These are phyloP conservation scores for Colletotrichum noveboracense DNA, from an alignment of 2,329 filamentous ascomycete species.

Conservation along the genomic window DNA sequence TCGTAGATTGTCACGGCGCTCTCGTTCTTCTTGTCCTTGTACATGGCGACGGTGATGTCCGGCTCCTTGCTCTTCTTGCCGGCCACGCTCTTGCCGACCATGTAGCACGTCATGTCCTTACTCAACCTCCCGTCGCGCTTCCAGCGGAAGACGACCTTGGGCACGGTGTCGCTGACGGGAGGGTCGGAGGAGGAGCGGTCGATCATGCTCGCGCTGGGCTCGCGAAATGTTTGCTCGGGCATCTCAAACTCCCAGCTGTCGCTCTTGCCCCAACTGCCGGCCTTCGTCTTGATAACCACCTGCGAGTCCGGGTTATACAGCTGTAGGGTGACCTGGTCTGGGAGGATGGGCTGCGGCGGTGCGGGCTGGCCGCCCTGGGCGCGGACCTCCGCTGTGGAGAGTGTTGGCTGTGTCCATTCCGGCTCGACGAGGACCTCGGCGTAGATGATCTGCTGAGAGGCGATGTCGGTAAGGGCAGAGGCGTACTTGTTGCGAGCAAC, in stretches of 20 bases:
- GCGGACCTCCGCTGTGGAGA: constrained; percentile 82
- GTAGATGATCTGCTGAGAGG: constrained; percentile 81
- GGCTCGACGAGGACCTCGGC: constrained; percentile 86
- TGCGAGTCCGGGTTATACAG: constrained; percentile 95
- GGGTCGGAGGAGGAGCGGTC: constrained; percentile 68
- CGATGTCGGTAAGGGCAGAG: constrained; percentile 82
- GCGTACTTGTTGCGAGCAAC: constrained; percentile 84
- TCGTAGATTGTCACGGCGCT: constrained; percentile 82
- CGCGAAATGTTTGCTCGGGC: constrained; percentile 82
- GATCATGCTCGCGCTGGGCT: constrained; percentile 78
- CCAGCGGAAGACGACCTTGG: constrained; percentile 87
- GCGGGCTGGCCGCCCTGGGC: constrained; percentile 68
- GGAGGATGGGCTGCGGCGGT: constrained; percentile 71
- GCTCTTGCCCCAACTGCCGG: constrained; percentile 79
- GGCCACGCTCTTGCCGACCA: constrained; percentile 78
- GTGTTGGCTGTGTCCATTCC: constrained; percentile 82
- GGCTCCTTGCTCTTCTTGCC: constrained; percentile 87
- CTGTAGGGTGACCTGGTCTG: constrained; percentile 80
- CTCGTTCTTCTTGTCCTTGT: constrained; percentile 72
- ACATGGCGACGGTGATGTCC: constrained; percentile 93
- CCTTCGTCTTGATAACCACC: constrained; percentile 71
- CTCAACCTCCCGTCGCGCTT: constrained; percentile 84
- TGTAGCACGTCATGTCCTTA: constrained; percentile 87
- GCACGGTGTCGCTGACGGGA: constrained; percentile 56
- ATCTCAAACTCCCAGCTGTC: constrained; percentile 93